Evolutionary conservation across 129 eudicot species (phyloP), one percentile per base, ranked within the genome.

Genomic region (Flaveria bidentis): DNA sequence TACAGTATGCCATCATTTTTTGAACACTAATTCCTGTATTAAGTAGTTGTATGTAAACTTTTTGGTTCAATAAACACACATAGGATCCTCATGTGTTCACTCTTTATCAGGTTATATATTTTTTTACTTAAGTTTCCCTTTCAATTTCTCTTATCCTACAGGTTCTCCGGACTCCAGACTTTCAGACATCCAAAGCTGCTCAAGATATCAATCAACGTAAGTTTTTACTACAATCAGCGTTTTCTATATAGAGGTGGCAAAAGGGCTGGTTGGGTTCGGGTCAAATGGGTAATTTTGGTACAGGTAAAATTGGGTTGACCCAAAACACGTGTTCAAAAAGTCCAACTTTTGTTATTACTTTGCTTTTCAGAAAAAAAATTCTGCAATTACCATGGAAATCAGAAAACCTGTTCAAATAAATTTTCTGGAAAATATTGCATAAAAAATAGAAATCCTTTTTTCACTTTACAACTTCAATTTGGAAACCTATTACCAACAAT

Each of bases 161-260:
- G 99, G 94, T 89, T 80, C 85, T 94, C 17, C 82, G 82, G 71
- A 84, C 94, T 76, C 99, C 97, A 22, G 90, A 87, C 28, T 87
- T 87, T 72, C 86, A 78, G 73, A 81, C 85, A 67, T 89, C 91
- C 80, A 84, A 91, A 80, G 96, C 99, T 12, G 97, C 94, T 69
- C 50, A n/a, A n/a, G 89, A 88, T 76, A 89, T 94, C 49, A 88
- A 78, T 69, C 81, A 84, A 78, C 82, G 94, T 91, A 84, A 79
- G 91, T 30, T 64, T 63, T 61, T 30, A 63, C 11, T 63, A 23
- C 72, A n/a, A 36, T 42, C 33, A 71, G 39, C 46, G 8, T 36
- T n/a, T 15, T 60, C 17, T n/a, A 73, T 15, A 50, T 33, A 12
- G 20, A 28, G 45, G 69, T 63, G 69, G 22, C 69, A 63, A 63